Conservation (phyloP, 306 rosid genomes). For the Cyamopsis tetragonoloba region DNA sequence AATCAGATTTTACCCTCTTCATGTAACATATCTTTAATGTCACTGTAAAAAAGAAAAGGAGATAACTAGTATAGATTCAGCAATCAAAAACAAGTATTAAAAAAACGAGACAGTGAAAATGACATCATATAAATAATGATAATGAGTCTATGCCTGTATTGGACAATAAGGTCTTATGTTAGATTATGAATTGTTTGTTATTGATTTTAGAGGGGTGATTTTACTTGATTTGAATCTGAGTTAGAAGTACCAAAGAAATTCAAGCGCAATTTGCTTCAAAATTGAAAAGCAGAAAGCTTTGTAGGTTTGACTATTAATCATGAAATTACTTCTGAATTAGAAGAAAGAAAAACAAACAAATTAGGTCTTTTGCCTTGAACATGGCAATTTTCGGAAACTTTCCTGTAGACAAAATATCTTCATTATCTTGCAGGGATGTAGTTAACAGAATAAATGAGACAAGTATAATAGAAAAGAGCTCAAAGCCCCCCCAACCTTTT, state of each 20-base stretch:
- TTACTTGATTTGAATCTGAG: background rate
- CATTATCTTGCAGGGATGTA: background rate
- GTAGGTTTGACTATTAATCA: background rate
- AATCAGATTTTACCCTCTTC: background rate
- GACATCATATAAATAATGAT: conserved; percentile 23
- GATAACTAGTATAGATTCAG: background rate
- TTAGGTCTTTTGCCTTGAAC: background rate
- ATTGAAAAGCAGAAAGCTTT: background rate
- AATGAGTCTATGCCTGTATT: background rate
- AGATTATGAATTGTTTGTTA: background rate
- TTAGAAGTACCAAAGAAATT: background rate
- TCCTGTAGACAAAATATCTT: background rate
- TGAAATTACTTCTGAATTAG: no score
- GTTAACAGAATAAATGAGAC: background rate
- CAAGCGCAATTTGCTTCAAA: background rate
- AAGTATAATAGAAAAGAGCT: background rate
- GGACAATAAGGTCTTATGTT: background rate
- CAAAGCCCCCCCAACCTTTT: background rate
- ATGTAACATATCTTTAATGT: background rate
- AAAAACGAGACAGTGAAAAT: background rate
- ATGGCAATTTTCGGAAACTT: background rate
- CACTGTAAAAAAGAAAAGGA: conserved; percentile 6
- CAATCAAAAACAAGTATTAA: background rate
- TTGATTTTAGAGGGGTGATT: background rate
- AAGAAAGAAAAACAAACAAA: background rate